phyloP scores from a whole-genome alignment of 305 asterid genomes.

The Solanum chacoense region DNA sequence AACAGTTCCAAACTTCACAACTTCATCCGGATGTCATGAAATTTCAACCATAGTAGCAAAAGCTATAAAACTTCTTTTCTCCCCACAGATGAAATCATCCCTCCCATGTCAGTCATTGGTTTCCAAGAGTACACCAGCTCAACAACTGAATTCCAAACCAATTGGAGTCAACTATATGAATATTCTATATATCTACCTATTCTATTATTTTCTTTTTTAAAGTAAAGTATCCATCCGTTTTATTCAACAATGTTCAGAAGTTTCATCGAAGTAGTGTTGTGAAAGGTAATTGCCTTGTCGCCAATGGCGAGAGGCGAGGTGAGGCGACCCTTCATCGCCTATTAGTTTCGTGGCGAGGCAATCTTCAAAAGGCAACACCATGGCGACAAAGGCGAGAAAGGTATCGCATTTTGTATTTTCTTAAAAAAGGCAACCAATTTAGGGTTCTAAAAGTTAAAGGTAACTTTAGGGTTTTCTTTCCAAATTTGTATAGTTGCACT shows the following conservation, averaged over 20 bases:
- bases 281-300: neutral
- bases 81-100: neutral
- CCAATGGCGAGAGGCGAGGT: neutral
- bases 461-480: neutral
- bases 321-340: neutral
- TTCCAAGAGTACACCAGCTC: neutral
- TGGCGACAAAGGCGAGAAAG: neutral
- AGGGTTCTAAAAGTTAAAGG: neutral
- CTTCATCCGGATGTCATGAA: neutral
- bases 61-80: neutral
- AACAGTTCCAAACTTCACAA: neutral
- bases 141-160: neutral
- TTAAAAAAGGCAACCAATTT: neutral
- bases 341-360: neutral
- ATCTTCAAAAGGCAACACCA: neutral
- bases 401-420: neutral
- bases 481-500: neutral
- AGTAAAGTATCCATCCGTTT: neutral
- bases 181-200: neutral
- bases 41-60: neutral
- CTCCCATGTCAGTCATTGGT: neutral
- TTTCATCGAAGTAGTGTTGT: neutral
- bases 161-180: neutral
- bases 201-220: neutral
- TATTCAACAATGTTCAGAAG: neutral